Evolutionary conservation across 2,329 filamentous ascomycete genomes (phyloP).

Genomic region (Pyrenophora seminiperda): DNA sequence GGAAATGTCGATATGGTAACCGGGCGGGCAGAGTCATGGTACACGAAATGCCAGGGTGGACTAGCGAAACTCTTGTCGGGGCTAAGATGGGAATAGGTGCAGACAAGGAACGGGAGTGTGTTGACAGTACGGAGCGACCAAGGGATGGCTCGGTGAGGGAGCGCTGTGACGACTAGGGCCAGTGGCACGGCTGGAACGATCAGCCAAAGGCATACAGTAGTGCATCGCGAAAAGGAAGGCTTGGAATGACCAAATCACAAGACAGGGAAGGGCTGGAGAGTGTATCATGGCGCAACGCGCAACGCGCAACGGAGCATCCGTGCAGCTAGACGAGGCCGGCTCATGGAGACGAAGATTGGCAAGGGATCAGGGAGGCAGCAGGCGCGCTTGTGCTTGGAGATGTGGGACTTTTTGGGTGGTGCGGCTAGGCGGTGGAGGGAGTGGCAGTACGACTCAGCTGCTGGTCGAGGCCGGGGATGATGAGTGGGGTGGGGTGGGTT

Average conservation of each 20-base stretch:
- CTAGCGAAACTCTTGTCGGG: conserved; percentile 35
- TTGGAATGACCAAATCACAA: conserved; percentile 43
- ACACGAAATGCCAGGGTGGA: conserved; percentile 35
- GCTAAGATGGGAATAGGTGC: conserved; percentile 41
- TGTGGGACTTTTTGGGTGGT: background rate
- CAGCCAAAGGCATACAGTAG: conserved; percentile 33
- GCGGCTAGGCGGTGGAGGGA: conserved; percentile 35
- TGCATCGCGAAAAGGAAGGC: conserved; percentile 45
- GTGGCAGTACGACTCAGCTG: conserved; percentile 45
- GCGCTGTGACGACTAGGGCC: conserved; percentile 43
- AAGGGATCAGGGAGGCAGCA: conserved; percentile 40
- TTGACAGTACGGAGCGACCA: conserved; percentile 41
- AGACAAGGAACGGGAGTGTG: conserved; percentile 42
- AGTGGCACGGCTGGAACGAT: conserved; percentile 50
- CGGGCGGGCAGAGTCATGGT: conserved; percentile 43
- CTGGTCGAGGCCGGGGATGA: conserved; percentile 33
- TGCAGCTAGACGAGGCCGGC: conserved; percentile 42
- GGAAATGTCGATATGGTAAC: conserved; percentile 36
- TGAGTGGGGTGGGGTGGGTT: too few relatives aligned
- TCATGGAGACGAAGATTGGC: conserved; percentile 29
- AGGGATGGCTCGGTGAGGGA: conserved; percentile 45
- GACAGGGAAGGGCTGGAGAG: conserved; percentile 40
- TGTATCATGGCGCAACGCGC: conserved; percentile 52
- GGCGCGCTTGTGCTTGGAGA: too few relatives aligned
- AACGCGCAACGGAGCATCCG: conserved; percentile 50